Evolutionary conservation across 768 basidiomycete species (phyloP), one percentile per base, ranked within the genome.

Genomic region (Candolleomyces aberdarensis): DNA sequence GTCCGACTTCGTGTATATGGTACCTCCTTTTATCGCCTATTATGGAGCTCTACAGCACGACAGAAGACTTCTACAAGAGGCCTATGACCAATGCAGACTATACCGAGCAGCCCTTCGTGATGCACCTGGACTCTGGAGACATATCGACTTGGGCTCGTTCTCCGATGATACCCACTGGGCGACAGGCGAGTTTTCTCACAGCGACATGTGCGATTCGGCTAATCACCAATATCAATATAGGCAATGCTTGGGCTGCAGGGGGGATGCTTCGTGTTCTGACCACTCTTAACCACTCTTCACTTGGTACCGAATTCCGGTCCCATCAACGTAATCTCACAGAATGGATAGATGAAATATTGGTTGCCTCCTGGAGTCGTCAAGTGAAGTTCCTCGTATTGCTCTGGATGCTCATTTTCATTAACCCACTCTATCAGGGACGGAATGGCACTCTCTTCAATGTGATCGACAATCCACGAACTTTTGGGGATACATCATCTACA

Each of bases 241-340:
- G 83, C 3, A 89, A 89, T 66, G 88, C 72, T 1, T 89, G 87
- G 88, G 87, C 85, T 0, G 85, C 86, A 3, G 82, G 81, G 0
- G 86, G 88, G 3, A 85, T 86, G 82, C 71, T 85, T 26, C 78
- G 85, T 7, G 86, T 88, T 2, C 70, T 83, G 10, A 75, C 78
- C 47, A 87, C 83, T 0, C 75, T 88, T 50, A 74, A 75, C 49
- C 75, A 79, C 53, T 80, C 84, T 0, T 68, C 70, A n/a, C 72
- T 75, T 57, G 74, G 76, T 6, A 60, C 60, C 1, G 52, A 71
- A 22, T 76, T 85, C 60, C 39, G 63, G 43, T 63, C 65, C 8
- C 78, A 85, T 58, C 76, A 78, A 62, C 56, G 59, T 2, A 76
- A 85, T 62, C 73, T 87, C 13, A 76, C 72, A 13, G 62, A 66